phyloP scores from a whole-genome alignment of 2,329 filamentous ascomycete species.

The Phyllosticta citribraziliensis region DNA sequence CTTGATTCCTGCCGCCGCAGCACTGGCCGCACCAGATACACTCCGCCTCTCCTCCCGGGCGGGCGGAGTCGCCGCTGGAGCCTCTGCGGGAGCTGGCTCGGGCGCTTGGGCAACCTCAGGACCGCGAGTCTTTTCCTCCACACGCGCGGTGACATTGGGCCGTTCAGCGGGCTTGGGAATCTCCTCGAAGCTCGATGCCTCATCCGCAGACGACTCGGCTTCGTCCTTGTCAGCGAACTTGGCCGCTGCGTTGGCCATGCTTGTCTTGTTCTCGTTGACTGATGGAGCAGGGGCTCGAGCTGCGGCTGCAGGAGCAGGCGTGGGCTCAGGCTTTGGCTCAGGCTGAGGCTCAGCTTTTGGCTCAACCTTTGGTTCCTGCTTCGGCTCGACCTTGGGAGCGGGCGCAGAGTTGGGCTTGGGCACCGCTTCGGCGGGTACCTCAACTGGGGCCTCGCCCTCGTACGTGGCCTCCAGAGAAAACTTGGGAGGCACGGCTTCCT shows the following conservation, averaged over 20 bases:
- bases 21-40: constrained; percentile 31
- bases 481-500: constrained; percentile 76
- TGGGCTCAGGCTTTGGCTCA: constrained; percentile 40
- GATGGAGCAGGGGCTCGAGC: constrained; percentile 50
- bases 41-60: constrained; percentile 15
- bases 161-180: constrained; percentile 65
- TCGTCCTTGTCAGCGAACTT: constrained; percentile 74
- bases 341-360: constrained; percentile 38
- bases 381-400: constrained; percentile 42
- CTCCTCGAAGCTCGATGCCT: constrained; percentile 79
- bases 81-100: neutral
- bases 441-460: constrained; percentile 69
- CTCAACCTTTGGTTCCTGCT: constrained; percentile 35
- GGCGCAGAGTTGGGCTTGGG: constrained; percentile 32
- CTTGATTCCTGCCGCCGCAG: constrained; percentile 47
- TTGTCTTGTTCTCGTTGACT: constrained; percentile 76
- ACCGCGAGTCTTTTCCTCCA: constrained; percentile 31
- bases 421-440: constrained; percentile 63
- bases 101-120: constrained; percentile 22
- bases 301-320: constrained; percentile 34
- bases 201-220: constrained; percentile 48
- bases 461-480: constrained; percentile 90
- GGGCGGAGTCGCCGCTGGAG: constrained; percentile 1
- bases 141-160: constrained; percentile 26
- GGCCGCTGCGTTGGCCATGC: constrained; percentile 73